Percentiles rank a stretch among this genome's conserved stretches.
phyloP scores from a whole-genome alignment of 2,329 filamentous ascomycete species.

The Chaetomiaceae sp. region DNA sequence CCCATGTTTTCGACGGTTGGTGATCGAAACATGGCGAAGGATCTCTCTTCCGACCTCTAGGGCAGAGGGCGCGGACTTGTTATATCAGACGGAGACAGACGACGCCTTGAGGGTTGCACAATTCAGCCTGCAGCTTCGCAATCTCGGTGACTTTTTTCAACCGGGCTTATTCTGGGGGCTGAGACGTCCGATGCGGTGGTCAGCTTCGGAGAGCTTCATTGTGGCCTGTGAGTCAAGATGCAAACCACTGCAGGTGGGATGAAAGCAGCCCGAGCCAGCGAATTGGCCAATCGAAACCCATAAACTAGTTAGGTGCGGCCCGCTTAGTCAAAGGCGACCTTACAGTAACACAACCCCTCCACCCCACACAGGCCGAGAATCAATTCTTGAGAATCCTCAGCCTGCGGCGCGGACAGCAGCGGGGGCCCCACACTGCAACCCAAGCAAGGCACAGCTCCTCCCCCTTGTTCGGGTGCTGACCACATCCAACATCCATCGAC shows the following conservation, averaged over 20 bases:
- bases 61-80: no score
- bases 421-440: background rate
- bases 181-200: background rate
- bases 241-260: conserved; percentile 4
- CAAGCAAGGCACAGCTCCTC: background rate
- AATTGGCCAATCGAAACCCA: conserved; percentile 17
- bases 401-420: conserved; percentile 8
- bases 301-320: background rate
- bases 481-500: no score
- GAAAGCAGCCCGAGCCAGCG: conserved; percentile 1
- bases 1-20: conserved; percentile 16
- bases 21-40: no score
- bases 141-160: conserved; percentile 1
- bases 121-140: background rate
- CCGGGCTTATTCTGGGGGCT: conserved; percentile 6
- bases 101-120: no score
- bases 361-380: conserved; percentile 9
- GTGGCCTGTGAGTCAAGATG: conserved; percentile 17
- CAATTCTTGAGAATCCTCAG: conserved; percentile 7
- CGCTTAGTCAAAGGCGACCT: background rate
- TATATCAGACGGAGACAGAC: no score
- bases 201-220: conserved; percentile 6
- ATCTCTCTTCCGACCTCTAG: no score
- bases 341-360: background rate
- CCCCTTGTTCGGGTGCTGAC: no score